Base-by-base conservation (phyloP, 352 stramenopile species). In the Phytopythium montanum region DNA sequence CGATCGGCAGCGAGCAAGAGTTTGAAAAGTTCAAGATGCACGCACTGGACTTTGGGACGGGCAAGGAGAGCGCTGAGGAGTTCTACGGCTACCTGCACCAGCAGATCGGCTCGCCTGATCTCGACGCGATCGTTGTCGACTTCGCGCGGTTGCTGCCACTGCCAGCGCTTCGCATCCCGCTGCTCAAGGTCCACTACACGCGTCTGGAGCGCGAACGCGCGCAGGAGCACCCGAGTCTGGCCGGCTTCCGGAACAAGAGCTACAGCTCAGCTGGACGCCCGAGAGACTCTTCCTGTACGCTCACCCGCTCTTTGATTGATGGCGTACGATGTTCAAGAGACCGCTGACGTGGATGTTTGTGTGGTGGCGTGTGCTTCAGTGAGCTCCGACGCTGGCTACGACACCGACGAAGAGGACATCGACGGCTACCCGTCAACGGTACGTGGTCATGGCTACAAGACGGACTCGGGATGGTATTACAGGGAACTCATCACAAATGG, bases 1-100 rank as follows among this genome's bases (percentile, higher is more conserved):
- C 73, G 10, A 74, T 92, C 46, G 60, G 71, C 0, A 64, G 76
- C n/a, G 70, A 87, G 13, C 50, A 74, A 6, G 79, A 90, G 44
- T 93, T 95, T 33, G 80, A 92, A 38, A 62, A 59, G 16, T 94
- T 94, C 69, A 95, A 94, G 60, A 69, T 68, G 26, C 82, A 91
- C 36, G 83, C 82, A 33, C 69, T 95, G 23, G 66, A 87, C 23
- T 95, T 84, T 63, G 86, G 86, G 39, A 88, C 77, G 48, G 81
- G 69, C 44, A 81, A 90, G 36, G 79, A 90, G 57, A 66, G 70
- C 0, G 81, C 83, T 0, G 70, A 79, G 9, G 69, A 59, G 4
- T 95, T 95, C 41, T 90, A 95, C 39, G 53, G 29, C 19, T 94
- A 93, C 45, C 55, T 95, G 34, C 70, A 67, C 34, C 53, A 73